Base-by-base conservation (phyloP, 371 early-diverging fungal species). In the Mortierella sp. region DNA sequence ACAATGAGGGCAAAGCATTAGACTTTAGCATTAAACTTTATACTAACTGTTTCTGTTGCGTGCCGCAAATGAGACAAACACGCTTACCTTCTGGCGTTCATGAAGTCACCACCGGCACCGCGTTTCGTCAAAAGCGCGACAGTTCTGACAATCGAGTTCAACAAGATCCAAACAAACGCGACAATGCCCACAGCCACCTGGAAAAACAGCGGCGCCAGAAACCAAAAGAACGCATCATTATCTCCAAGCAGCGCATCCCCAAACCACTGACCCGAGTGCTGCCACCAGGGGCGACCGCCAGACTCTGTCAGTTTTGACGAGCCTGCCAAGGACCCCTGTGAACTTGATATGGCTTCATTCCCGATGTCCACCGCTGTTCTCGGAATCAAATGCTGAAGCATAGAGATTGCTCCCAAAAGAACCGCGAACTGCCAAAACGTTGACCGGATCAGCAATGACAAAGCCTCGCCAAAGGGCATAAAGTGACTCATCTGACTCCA, bases 191-290 rank as follows among this genome's bases (percentile, higher is more conserved):
- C 73, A n/a, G 91, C 89, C 54, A 93, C 29, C 1, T 88, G 63
- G 35, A 93, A 75, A 60, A 93, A 92, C 2, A 90, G 75, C 0
- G 90, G 74, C 0, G 91, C 90, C 4, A 94, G 76, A 87, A 93
- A 91, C 94, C 93, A 93, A 75, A 94, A 92, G 84, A 92, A 91
- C 4, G 89, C 83, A 71, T 92, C 93, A 18, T 89, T 89, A 49
- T 90, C 90, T 11, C 94, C 94, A 32, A 90, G 76, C 46, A 92
- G 76, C 0, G 90, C 86, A 75, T 92, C 90, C 76, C 78, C 75
- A 32, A 78, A 56, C 78, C 78, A 75, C 1, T 14, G 29, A 16
- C 60, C 38, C 46, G 68, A 43, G 2, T 43, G 29, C 72, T 76
- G 6, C 63, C 63, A 18, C 63, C 63, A 63, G 16, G 18, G 35